These are phyloP conservation scores for Rhizomucor miehei DNA, from an alignment of 371 early-diverging fungal genomes.

Conservation along the genomic window DNA sequence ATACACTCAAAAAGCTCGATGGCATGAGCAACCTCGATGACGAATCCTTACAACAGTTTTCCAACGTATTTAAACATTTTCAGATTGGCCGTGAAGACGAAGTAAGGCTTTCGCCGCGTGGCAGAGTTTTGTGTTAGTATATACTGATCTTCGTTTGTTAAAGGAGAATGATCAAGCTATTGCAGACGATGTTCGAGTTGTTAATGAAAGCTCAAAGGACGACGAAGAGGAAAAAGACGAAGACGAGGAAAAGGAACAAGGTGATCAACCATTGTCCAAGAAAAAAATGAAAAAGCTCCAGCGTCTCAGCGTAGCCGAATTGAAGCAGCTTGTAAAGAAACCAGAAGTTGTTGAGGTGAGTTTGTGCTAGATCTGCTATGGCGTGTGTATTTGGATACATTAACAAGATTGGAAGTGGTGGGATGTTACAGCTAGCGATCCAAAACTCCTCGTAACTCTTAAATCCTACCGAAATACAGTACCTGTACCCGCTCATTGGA, in stretches of 20 bases:
- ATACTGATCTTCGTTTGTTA: no score
- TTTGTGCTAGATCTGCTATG: no score
- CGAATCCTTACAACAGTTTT: conserved; percentile 33
- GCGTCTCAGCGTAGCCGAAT: conserved; percentile 78
- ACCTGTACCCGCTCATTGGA: conserved; percentile 97
- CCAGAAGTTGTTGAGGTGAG: conserved; percentile 95
- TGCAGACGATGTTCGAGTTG: no score
- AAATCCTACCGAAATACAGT: conserved; percentile 93
- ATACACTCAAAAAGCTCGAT: conserved; percentile 28
- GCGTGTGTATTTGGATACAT: no score
- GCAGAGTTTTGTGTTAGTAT: no score
- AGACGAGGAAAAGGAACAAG: conserved; percentile 14
- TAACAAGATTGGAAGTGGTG: no score
- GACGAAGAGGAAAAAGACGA: conserved; percentile 13
- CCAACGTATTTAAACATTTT: conserved; percentile 44
- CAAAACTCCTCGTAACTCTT: conserved; percentile 83
- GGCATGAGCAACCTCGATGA: conserved; percentile 34
- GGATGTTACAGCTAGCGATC: conserved; percentile 91
- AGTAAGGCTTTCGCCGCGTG: conserved; percentile 10
- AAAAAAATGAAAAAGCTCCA: conserved; percentile 41
- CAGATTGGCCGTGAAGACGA: conserved; percentile 32
- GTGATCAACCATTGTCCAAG: conserved; percentile 55
- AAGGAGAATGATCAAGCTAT: background rate
- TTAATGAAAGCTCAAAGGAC: conserved; percentile 19
- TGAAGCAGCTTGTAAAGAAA: conserved; percentile 87